Base-by-base conservation (phyloP, 192 early-diverging fungal genomes). In the Rhizophlyctis rosea region DNA sequence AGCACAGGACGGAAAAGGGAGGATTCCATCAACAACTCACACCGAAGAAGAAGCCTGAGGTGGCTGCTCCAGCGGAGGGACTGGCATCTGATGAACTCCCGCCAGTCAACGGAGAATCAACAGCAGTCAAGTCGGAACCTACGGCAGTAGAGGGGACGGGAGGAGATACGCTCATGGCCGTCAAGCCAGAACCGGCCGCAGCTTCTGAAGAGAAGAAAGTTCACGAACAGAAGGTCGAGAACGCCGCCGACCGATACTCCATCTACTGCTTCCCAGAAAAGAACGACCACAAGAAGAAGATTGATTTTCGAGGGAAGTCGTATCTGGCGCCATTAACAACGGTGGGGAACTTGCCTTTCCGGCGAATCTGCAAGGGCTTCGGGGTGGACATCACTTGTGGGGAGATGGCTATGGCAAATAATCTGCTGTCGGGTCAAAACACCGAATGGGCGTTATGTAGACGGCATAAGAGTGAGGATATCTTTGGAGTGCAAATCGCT, bases 291-390 rank as follows among this genome's bases (percentile, higher is more conserved):
- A 90, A 88, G 65, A 88, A 87, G 59, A 75, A 68, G 59, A 67
- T 84, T 23, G 88, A 94, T 72, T 94, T 92, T 58, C 81, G 82
- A 61, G 86, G 88, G 57, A 96, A 96, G 57, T 84, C 88, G 29
- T 98, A 98, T 66, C 76, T 97, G 51, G 96, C 94, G 11, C 96
- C 96, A 5, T 74, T 98, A 61, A 98, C 96, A 0, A 98, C 96
- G 1, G 94, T 98, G 27, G 96, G 96, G 34, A 98, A 98, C 74
- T 72, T 98, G 50, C 96, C 96, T 30, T 98, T 98, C 81, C 84
- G 96, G 11, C 86, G 95, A 18, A 81, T 96, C 27, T 95, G 93
- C 75, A 96, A 96, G 73, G 83, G 73, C 11, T 95, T 89, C 66
- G 96, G 96, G 36, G 94, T 90, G 4, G 95, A 96, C 69, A 90